Base-by-base conservation (phyloP, 352 stramenopile genomes). In the Pythium angustatum region DNA sequence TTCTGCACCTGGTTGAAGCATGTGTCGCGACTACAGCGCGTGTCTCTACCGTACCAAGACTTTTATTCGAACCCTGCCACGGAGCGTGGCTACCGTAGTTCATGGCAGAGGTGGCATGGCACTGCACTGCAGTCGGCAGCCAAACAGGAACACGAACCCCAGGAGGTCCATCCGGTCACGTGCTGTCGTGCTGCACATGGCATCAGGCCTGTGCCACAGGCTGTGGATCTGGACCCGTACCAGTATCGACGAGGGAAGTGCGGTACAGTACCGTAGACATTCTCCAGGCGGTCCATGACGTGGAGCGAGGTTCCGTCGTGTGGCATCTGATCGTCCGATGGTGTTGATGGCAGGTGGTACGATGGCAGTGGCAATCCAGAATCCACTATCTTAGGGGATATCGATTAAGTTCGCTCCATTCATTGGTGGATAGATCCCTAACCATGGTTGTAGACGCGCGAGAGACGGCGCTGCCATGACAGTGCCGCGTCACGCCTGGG, bases 381-480 rank as follows among this genome's bases (percentile, higher is more conserved):
- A 44, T 62, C 28, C 26, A 68, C 51, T 62, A 30, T 12, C 19
- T 57, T 57, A 36, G 3, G 41, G 30, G 26, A 10, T 12, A 0
- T 17, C 21, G 21, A 26, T 1, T 4, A 12, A 26, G 49, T 24
- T 36, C 15, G 0, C 12, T 22, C n/a, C 5, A 14, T 40, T 60
- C n/a, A 65, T 70, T 64, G 63, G 63, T 22, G 48, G 4, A 11
- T 31, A 8, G 3, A 22, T 0, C 15, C 62, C 52, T 62, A 62
- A 2, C 62, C 62, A 43, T 57, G 9, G 17, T 21, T 10, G 7
- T n/a, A 21, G 17, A 3, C 30, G 62, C 22, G 7, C 21, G 33
- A 61, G 54, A 69, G 48, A 61, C 40, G 48, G 22, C 8, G 12
- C 48, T 21, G 1, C 0, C 9, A 33, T 70, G 63, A 70, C 63